These are phyloP conservation scores for Nakazawaea anatomiae DNA, from an alignment of 805 yeast species.

Conservation along the genomic window DNA sequence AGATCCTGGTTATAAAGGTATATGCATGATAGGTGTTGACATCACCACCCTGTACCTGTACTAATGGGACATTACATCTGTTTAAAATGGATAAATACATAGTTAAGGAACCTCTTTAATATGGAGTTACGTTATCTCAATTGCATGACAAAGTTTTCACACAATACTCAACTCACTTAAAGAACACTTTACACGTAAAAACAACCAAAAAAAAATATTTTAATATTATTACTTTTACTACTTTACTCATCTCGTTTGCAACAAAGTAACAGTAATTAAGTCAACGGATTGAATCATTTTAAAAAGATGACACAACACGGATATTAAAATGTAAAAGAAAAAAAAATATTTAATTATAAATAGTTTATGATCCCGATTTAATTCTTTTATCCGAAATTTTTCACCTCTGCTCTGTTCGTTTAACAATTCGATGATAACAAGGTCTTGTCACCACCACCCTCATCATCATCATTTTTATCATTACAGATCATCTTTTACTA, in stretches of 20 bases:
- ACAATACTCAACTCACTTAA: no score
- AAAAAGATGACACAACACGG: no score
- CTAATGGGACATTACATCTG: not conserved
- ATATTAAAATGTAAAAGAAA: no score
- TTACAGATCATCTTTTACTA: not conserved
- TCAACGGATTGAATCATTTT: no score
- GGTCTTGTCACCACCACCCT: not conserved
- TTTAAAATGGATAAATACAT: not conserved
- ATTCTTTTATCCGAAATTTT: no score
- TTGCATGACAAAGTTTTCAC: constrained; percentile 3
- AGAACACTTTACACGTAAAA: no score
- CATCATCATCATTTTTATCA: not conserved
- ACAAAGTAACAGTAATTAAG: no score
- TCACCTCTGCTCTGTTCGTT: not conserved
- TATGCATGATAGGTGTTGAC: constrained; percentile 6
- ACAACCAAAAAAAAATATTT: no score
- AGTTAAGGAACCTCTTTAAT: constrained; percentile 3
- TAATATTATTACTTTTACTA: no score
- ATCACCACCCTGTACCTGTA: constrained; percentile 4
- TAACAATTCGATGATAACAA: not conserved
- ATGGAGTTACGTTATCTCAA: constrained; percentile 4
- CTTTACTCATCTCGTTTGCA: not conserved
- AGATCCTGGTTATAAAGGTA: not conserved
- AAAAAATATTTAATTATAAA: no score
- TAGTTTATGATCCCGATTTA: no score